Percentiles rank a stretch among this genome's conserved stretches.
Conservation (phyloP, 2,329 filamentous ascomycete species). For the Hymenoscyphus linearis region DNA sequence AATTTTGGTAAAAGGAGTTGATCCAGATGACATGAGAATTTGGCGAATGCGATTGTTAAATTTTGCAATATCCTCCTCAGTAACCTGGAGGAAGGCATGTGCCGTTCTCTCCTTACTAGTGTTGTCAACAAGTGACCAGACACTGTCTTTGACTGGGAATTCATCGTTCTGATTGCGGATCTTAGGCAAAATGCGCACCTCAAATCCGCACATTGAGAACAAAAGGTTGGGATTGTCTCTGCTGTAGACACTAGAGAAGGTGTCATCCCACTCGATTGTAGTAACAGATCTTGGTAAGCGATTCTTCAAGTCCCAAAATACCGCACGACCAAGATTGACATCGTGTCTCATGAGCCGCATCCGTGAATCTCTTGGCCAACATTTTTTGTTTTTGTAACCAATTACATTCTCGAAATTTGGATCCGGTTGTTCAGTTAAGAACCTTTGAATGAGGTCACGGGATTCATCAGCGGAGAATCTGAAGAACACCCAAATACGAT, state of each 20-base stretch:
- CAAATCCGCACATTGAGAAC: conserved; percentile 97
- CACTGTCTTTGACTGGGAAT: conserved; percentile 94
- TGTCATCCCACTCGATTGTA: conserved; percentile 98
- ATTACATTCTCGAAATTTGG: conserved; percentile 99
- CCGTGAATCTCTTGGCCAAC: conserved; percentile 94
- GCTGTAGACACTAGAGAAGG: conserved; percentile 96
- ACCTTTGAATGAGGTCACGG: conserved; percentile 91
- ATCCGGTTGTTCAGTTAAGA: conserved; percentile 95
- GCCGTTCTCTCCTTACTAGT: conserved; percentile 95
- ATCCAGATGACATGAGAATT: conserved; percentile 99
- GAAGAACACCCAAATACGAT: conserved; percentile 98
- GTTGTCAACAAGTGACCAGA: conserved; percentile 96
- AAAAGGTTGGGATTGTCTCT: conserved; percentile 94
- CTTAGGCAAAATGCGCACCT: conserved; percentile 94
- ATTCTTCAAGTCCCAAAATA: conserved; percentile 99
- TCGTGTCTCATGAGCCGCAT: conserved; percentile 99
- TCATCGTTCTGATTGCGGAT: conserved; percentile 92
- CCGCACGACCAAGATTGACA: conserved; percentile 92
- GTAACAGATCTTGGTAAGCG: conserved; percentile 89
- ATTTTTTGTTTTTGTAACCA: conserved; percentile 98
- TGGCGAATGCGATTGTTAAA: conserved; percentile 99
- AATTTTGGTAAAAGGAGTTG: conserved; percentile 98
- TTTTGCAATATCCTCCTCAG: conserved; percentile 95
- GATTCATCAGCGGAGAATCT: conserved; percentile 92
- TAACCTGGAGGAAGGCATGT: conserved; percentile 95